Evolutionary conservation across 345 rosid genomes (phyloP), one percentile per base, ranked within the genome.

Genomic region (Eucalyptus tenuipes): DNA sequence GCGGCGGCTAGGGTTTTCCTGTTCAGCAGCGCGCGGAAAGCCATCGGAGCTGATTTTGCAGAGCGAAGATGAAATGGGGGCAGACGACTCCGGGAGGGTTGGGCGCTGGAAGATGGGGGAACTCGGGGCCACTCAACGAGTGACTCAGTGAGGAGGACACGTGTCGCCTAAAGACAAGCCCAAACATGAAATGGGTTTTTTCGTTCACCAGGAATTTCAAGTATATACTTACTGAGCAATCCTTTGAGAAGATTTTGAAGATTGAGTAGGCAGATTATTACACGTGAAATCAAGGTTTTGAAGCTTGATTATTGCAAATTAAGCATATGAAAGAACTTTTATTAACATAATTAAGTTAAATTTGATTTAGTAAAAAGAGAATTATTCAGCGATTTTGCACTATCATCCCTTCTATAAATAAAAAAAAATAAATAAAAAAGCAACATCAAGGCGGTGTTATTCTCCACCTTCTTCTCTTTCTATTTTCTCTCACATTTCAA

Each of bases 1-100:
- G 64, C 45, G 33, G 57, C 61, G 88, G 87, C 80, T 31, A 91
- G 92, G 92, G 94, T 85, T 92, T 87, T 93, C 52, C 92, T 91
- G 90, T 89, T 87, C 87, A 92, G 86, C 22, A 94, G 71, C 33
- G 92, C 88, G 66, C 96, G 95, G 86, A 97, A 92, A 91, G 99
- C 99, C 99, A 97, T 97, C 59, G 18, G 85, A 75, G 29, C 84
- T 40, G 47, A 75, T 75, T 22, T 75, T 40, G 14, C 33, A 6
- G 84, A 20, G 47, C 7, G 47, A 40, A 22, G 24, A 40, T 11
- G 84, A 75, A 75, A 40, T 6, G 47, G 3, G 25, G 80, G 44
- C 44, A 5, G 6, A 61, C 33, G 29, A 18, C 42, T 68, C 80
- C 25, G 0, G 10, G 45, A 18, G 47, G 82, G 82, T 3, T 20